Evolutionary conservation across 2,329 filamentous ascomycete species (phyloP).

Genomic region (Cryphonectria parasitica): DNA sequence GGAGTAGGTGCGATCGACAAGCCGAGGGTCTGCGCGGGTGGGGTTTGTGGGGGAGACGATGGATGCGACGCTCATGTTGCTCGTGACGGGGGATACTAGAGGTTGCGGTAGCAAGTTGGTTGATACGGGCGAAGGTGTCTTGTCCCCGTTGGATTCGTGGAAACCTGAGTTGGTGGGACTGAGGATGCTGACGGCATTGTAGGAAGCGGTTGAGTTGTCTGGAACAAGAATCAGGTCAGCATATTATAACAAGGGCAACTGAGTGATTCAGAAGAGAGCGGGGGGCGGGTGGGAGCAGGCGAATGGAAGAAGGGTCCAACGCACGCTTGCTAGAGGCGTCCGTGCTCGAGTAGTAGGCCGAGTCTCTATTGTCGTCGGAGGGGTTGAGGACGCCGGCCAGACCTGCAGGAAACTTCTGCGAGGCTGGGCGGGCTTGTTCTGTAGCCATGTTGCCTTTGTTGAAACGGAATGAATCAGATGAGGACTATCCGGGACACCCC

Average conservation of each 20-base stretch:
- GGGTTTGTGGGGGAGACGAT: conserved; percentile 66
- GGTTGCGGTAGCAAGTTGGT: conserved; percentile 55
- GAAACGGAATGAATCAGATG: neutral
- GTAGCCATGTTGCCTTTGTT: conserved; percentile 36
- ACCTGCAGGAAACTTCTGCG: conserved; percentile 52
- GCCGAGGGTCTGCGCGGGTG: conserved; percentile 46
- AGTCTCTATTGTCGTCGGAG: conserved; percentile 55
- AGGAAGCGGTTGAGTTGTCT: conserved; percentile 54
- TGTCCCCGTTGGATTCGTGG: conserved; percentile 57
- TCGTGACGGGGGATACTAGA: conserved; percentile 58
- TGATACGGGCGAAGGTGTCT: conserved; percentile 65
- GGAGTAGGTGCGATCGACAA: conserved; percentile 49
- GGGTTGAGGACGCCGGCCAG: conserved; percentile 56
- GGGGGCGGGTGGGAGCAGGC: conserved; percentile 14
- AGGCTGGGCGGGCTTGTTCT: conserved; percentile 44
- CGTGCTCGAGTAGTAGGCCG: conserved; percentile 55
- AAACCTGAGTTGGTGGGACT: conserved; percentile 51
- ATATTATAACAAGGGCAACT: conserved; percentile 13
- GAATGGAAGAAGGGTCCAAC: conserved; percentile 32
- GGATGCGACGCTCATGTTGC: conserved; percentile 68
- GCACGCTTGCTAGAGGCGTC: conserved; percentile 57
- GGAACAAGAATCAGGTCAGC: conserved; percentile 32
- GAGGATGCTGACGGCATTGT: conserved; percentile 44
- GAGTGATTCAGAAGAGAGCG: conserved; percentile 18
- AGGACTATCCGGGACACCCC: neutral